These are phyloP conservation scores for Pinus albicaulis DNA, from an alignment of 75 land plant genomes.

Conservation along the genomic window DNA sequence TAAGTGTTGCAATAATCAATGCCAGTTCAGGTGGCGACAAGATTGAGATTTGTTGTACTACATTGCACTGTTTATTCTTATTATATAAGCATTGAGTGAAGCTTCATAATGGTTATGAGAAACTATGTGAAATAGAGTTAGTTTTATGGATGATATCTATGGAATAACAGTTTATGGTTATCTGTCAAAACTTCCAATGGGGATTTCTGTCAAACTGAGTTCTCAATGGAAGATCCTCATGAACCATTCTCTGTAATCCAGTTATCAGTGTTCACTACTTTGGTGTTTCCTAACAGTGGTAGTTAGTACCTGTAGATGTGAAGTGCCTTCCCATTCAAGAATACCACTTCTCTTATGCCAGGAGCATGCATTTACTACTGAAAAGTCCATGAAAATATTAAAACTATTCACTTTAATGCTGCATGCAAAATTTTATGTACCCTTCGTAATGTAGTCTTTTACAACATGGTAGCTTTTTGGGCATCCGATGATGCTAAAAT, in stretches of 20 bases:
- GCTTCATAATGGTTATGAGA: not conserved
- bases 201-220: not conserved
- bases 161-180: not conserved
- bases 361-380: too few species aligned
- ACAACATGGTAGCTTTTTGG: too few species aligned
- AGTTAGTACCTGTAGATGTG: not conserved
- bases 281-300: not conserved
- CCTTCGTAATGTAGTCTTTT: too few species aligned
- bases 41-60: constrained; percentile 14
- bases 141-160: constrained; percentile 2
- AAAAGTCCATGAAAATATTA: not conserved
- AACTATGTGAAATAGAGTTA: not conserved
- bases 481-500: too few species aligned
- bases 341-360: not conserved
- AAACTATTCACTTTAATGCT: not conserved
- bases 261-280: not conserved
- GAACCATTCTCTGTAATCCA: not conserved
- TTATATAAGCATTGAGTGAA: not conserved
- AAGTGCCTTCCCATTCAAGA: not conserved
- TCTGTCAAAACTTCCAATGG: not conserved
- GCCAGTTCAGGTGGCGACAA: constrained; percentile 48
- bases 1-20: constrained; percentile 52
- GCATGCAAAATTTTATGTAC: too few species aligned
- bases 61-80: not conserved
- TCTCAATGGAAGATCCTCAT: not conserved